Percentiles rank a stretch among this genome's conserved stretches.
Evolutionary conservation across 2,329 filamentous ascomycete species (phyloP).

Genomic region (Aspergillus sp.): DNA sequence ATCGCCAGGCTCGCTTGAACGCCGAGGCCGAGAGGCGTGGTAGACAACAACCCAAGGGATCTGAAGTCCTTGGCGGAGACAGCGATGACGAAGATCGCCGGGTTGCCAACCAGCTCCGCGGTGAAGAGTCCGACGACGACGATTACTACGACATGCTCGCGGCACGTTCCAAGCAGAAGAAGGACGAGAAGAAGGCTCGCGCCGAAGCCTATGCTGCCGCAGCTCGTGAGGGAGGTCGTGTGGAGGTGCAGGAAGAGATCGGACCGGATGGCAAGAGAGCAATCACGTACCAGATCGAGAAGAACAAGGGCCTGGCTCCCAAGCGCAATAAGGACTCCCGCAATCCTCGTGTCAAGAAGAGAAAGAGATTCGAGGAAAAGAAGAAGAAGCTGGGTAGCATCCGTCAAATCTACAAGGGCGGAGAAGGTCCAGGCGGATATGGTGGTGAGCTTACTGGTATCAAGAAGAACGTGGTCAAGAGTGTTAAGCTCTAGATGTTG

Average conservation of each 20-base stretch:
- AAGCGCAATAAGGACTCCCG: conserved; percentile 89
- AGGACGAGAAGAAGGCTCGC: conserved; percentile 71
- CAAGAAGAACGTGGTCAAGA: conserved; percentile 89
- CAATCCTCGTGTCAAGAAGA: conserved; percentile 97
- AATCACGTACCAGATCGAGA: conserved; percentile 90
- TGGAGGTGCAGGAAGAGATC: conserved; percentile 64
- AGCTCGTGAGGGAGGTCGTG: conserved; percentile 56
- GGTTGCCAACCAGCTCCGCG: conserved; percentile 50
- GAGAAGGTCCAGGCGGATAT: conserved; percentile 81
- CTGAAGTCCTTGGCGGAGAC: conserved; percentile 67
- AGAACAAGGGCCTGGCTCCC: conserved; percentile 93
- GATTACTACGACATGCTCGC: conserved; percentile 88
- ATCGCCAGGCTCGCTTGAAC: conserved; percentile 81
- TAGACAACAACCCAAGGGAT: conserved; percentile 58
- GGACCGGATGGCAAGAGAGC: conserved; percentile 85
- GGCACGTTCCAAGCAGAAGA: conserved; percentile 53
- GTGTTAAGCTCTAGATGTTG: conserved; percentile 71
- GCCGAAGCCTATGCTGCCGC: conserved; percentile 56
- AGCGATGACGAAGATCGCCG: conserved; percentile 64
- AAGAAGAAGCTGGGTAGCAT: conserved; percentile 93
- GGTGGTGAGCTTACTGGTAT: conserved; percentile 91
- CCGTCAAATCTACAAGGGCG: conserved; percentile 81
- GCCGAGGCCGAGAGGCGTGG: conserved; percentile 85
- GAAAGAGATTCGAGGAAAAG: conserved; percentile 92
- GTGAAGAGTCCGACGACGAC: conserved; percentile 37